A percentile compares a stretch with the other conserved stretches of the same genome.
phyloP scores from a whole-genome alignment of 331 rosid genomes.

The Saraca asoca region DNA sequence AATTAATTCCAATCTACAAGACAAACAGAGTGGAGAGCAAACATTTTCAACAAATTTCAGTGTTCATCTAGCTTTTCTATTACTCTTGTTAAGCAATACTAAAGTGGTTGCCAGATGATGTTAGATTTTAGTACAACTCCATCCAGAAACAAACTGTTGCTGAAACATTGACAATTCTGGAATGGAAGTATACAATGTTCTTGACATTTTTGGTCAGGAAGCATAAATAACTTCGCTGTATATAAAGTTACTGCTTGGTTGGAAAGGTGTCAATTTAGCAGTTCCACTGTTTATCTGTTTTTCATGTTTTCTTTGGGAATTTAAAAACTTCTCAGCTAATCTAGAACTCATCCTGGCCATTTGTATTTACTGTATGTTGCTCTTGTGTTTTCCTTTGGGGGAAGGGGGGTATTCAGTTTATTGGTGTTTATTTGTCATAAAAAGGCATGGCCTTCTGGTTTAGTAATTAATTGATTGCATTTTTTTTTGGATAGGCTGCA shows the following conservation, averaged over 20 bases:
- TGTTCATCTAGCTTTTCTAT: not conserved
- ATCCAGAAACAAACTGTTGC: constrained; percentile 1
- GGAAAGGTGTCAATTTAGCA: not conserved
- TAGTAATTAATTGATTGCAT: constrained; percentile 22
- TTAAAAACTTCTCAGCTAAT: not conserved
- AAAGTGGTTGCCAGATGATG: too few relatives aligned
- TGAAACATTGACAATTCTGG: constrained; percentile 6
- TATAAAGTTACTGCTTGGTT: not conserved
- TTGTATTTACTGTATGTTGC: constrained; percentile 22
- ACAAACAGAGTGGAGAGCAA: too few relatives aligned
- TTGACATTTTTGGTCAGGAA: constrained; percentile 13
- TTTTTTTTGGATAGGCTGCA: constrained; percentile 47
- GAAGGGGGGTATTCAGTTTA: not conserved
- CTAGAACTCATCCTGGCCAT: constrained; percentile 20
- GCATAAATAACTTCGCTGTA: constrained; percentile 17
- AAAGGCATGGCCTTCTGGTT: constrained; percentile 23
- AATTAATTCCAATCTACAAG: too few relatives aligned
- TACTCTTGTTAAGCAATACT: not conserved
- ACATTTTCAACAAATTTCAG: not conserved
- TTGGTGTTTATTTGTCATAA: constrained; percentile 16
- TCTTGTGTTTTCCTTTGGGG: not conserved
- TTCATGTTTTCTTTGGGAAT: not conserved
- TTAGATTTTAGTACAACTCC: not conserved
- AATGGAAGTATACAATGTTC: not conserved
- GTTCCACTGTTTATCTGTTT: not conserved